Conservation (phyloP, 1,139 yeast genomes). For the Taphrina populina region DNA sequence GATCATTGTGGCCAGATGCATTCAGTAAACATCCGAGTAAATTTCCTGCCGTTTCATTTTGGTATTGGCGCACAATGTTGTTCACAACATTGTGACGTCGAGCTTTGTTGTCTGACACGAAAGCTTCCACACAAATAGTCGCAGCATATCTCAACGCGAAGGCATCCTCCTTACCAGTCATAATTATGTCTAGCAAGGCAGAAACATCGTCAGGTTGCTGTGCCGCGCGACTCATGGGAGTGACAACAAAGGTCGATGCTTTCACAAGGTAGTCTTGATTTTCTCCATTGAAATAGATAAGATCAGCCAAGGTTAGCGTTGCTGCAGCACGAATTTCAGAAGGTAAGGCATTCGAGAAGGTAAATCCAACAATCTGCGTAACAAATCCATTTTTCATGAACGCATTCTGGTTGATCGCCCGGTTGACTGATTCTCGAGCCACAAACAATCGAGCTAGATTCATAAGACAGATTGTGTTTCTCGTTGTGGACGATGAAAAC, state of each 20-base stretch:
- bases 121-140: constrained; percentile 42
- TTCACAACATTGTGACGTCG: constrained; percentile 60
- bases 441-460: constrained; percentile 20
- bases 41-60: constrained; percentile 30
- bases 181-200: constrained; percentile 17
- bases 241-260: constrained; percentile 15
- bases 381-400: constrained; percentile 24
- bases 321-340: constrained; percentile 31
- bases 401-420: constrained; percentile 24
- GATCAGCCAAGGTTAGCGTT: constrained; percentile 18
- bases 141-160: constrained; percentile 33
- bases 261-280: constrained; percentile 22
- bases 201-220: constrained; percentile 12
- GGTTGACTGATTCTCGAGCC: constrained; percentile 1
- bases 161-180: constrained; percentile 19
- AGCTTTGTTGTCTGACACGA: constrained; percentile 63
- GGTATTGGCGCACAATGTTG: constrained; percentile 60
- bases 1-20: constrained; percentile 67
- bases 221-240: background rate
- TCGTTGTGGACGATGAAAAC: background rate
- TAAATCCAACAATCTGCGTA: constrained; percentile 24
- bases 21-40: constrained; percentile 37
- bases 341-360: constrained; percentile 10
- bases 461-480: constrained; percentile 10
- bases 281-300: constrained; percentile 13